Evolutionary conservation across 495 filamentous ascomycete genomes (phyloP).

Genomic region (Talaromyces proteolyticus): DNA sequence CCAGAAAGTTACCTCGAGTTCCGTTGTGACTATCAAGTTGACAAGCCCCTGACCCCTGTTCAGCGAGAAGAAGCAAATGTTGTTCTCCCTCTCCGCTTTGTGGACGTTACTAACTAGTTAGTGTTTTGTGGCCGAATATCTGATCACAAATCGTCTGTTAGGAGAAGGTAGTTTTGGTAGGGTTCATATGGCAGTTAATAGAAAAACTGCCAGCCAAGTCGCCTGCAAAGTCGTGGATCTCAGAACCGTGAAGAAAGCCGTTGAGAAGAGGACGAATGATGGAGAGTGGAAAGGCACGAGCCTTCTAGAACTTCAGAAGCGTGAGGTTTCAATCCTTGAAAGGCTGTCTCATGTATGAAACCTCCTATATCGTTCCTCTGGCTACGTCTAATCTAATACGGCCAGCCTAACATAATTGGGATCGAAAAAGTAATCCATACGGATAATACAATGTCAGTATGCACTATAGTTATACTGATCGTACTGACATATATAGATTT

Average conservation of each 20-base stretch:
- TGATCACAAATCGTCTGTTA: constrained; percentile 41
- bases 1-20: constrained; percentile 17
- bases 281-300: neutral
- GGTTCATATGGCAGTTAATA: constrained; percentile 43
- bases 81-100: neutral
- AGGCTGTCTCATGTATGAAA: constrained; percentile 50
- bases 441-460: constrained; percentile 43
- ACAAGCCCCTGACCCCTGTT: neutral
- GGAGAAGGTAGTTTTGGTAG: constrained; percentile 42
- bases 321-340: constrained; percentile 52
- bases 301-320: constrained; percentile 11
- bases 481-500: constrained; percentile 38
- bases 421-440: constrained; percentile 48
- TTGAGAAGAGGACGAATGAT: neutral
- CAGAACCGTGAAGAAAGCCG: constrained; percentile 7
- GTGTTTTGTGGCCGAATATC: constrained; percentile 36
- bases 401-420: constrained; percentile 56
- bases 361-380: neutral
- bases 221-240: constrained; percentile 49
- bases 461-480: neutral
- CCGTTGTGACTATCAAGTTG: constrained; percentile 5
- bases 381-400: constrained; percentile 7
- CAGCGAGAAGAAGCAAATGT: constrained; percentile 5
- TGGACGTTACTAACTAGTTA: constrained; percentile 2
- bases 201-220: constrained; percentile 30